These are phyloP conservation scores for Neoarthrinium moseri DNA, from an alignment of 2,329 filamentous ascomycete genomes.

Conservation along the genomic window DNA sequence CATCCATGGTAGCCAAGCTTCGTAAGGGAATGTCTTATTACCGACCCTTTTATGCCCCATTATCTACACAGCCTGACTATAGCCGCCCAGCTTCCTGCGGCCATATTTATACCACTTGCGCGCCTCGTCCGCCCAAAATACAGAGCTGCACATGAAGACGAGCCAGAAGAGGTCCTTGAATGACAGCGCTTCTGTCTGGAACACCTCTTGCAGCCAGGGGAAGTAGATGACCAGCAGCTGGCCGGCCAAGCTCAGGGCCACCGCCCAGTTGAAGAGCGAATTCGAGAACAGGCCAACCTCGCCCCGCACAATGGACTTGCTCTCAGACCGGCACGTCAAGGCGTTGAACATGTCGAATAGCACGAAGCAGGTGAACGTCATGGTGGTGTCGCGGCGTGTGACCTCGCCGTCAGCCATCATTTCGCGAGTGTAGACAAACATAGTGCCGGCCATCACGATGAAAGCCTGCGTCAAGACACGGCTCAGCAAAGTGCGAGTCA, in stretches of 20 bases:
- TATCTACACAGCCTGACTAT: slow-evolving; percentile 63
- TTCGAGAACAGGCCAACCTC: slow-evolving; percentile 84
- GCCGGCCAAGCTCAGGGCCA: slow-evolving; percentile 78
- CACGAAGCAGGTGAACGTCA: slow-evolving; percentile 99
- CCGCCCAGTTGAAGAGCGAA: slow-evolving; percentile 94
- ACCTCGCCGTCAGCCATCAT: slow-evolving; percentile 83
- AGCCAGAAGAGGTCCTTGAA: slow-evolving; percentile 73
- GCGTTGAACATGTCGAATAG: slow-evolving; percentile 99
- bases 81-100: slow-evolving; percentile 55
- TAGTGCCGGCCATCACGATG: slow-evolving; percentile 90
- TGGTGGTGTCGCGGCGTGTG: slow-evolving; percentile 92
- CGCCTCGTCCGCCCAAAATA: slow-evolving; percentile 93
- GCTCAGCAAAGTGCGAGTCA: slow-evolving; percentile 79
- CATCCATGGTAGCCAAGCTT: too few species aligned
- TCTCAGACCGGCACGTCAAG: slow-evolving; percentile 85
- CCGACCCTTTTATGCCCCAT: not conserved
- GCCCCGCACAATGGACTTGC: slow-evolving; percentile 83
- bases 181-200: slow-evolving; percentile 87
- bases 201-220: slow-evolving; percentile 88
- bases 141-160: slow-evolving; percentile 75
- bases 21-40: too few species aligned
- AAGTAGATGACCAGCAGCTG: slow-evolving; percentile 93
- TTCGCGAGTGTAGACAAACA: slow-evolving; percentile 87
- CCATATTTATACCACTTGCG: slow-evolving; percentile 75
- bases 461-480: slow-evolving; percentile 84